Base-by-base conservation (phyloP, 2,329 filamentous ascomycete species). In the Pseudohalonectria lignicola region DNA sequence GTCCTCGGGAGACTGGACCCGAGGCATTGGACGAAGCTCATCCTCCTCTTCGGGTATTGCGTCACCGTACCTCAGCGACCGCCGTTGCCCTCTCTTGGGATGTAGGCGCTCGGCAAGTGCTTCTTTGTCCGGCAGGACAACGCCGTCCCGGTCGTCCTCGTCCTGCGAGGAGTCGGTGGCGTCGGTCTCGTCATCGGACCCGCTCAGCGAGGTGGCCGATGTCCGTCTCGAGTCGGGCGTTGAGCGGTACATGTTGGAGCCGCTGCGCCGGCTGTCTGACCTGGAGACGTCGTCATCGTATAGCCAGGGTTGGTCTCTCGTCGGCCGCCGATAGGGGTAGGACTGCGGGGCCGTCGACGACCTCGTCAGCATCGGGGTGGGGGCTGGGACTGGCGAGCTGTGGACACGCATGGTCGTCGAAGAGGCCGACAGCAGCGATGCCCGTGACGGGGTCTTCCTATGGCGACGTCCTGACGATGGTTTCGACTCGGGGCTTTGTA, bases 131-230 rank as follows among this genome's bases (percentile, higher is more conserved):
- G 39, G 38, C 13, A 41, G 36, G 33, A 39, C 41, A 20, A 43
- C 42, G 36, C 49, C 32, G 39, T 45, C 46, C 31, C 49, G 49
- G 26, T 47, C 45, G 31, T 47, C 50, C 17, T 58, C 54, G 9
- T 60, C 59, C 16, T 50, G 48, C 6, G 57, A 57, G 21, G 55
- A 56, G n/a, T 50, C 45, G 30, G 55, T 58, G 4, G 51, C 50
- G n/a, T 55, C 57, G n/a, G 59, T 60, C 12, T 60, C 60, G 29
- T 52, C 53, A 16, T 61, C 63, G 5, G 61, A 60, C 19, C 59
- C 62, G 36, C 50, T 55, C 7, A 56, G 49, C 3, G 60, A 61
- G 35, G 50, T 57, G 32, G 51, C 53, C 37, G 50, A 60, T 19
- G 55, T 60, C 29, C 51, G 49, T 38, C 50, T 52, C 30, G 62